Base-by-base conservation (phyloP, 108 stramenopile species). In the Cylindrotheca closterium region DNA sequence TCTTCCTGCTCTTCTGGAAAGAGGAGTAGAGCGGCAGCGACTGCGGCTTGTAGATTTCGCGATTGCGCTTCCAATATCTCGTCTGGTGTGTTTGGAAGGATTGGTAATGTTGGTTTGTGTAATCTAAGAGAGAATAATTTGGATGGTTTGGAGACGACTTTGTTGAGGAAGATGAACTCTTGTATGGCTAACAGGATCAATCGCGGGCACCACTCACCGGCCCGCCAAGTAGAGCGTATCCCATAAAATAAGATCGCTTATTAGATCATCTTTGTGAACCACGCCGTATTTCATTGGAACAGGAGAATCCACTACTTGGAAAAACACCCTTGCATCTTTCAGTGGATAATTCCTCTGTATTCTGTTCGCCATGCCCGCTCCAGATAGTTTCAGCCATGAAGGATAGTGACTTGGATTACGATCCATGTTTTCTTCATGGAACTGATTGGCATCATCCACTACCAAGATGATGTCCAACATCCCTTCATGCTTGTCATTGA, bases 391-490 rank as follows among this genome's bases (percentile, higher is more conserved):
- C 46, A 67, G 24, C 70, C 69, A 78, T 34, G 63, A 45, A 53
- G 70, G 80, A 68, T 94, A 94, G 63, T 94, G 89, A 65, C 67
- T 28, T 8, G 89, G 74, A 67, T 90, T 75, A 26, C 60, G 67
- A 30, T 54, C 2, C 42, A 87, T 46, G 63, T 89, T 94, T 21
- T 58, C 65, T 63, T 63, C 25, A 60, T 94, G 92, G 75, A 85
- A 94, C 25, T 50, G 15, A 47, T 65, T 25, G 19, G 83, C 67
- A 45, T 91, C 77, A 4, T 78, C 48, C 0, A 90, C 82, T 3
- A 85, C 74, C 8, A 93, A 48, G 58, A 93, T 88, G 17, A 93
- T 37, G 65, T 93, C 92, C 26, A 93, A 49, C 86, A 93, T 87
- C 17, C 80, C 77, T 12, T 58, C 46, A 0, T 51, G 31, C 3